Evolutionary conservation across 192 early-diverging fungal genomes (phyloP).

Genomic region (Coemansia umbellata): DNA sequence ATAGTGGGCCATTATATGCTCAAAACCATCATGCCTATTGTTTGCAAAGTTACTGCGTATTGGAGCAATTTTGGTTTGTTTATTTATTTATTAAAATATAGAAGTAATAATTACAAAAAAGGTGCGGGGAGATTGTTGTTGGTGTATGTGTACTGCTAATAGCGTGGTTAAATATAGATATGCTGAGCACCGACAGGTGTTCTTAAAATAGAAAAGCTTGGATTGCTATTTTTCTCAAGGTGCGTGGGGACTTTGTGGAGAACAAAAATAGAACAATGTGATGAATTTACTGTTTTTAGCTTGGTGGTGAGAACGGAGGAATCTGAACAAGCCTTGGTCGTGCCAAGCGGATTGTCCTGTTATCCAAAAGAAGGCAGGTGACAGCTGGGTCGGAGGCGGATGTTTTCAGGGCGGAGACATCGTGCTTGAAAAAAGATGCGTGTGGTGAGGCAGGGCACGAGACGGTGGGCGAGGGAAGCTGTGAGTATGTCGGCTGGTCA

Average conservation of each 20-base stretch:
- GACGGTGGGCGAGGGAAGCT: not conserved
- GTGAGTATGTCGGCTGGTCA: not conserved
- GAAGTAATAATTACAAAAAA: not conserved
- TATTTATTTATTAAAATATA: not conserved
- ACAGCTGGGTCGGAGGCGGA: slow-evolving; percentile 1
- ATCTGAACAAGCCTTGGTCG: slow-evolving; percentile 41
- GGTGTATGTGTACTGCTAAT: too few species aligned
- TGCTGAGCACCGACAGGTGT: too few species aligned
- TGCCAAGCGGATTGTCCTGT: slow-evolving; percentile 36
- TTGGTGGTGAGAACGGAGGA: not conserved
- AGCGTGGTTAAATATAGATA: too few species aligned
- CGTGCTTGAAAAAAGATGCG: not conserved
- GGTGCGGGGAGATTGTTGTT: too few species aligned
- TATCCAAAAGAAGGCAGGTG: slow-evolving; percentile 30
- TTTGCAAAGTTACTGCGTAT: not conserved
- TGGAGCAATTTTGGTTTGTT: not conserved
- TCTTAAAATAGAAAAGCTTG: too few species aligned
- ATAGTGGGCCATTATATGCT: too few species aligned
- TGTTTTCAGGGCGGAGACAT: not conserved
- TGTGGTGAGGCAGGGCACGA: not conserved
- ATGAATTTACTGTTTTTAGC: not conserved
- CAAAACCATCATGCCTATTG: too few species aligned
- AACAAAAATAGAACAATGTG: not conserved
- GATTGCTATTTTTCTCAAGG: too few species aligned
- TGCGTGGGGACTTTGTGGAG: not conserved